Evolutionary conservation across 306 rosid genomes (phyloP).

Genomic region (Spatholobus suberectus): DNA sequence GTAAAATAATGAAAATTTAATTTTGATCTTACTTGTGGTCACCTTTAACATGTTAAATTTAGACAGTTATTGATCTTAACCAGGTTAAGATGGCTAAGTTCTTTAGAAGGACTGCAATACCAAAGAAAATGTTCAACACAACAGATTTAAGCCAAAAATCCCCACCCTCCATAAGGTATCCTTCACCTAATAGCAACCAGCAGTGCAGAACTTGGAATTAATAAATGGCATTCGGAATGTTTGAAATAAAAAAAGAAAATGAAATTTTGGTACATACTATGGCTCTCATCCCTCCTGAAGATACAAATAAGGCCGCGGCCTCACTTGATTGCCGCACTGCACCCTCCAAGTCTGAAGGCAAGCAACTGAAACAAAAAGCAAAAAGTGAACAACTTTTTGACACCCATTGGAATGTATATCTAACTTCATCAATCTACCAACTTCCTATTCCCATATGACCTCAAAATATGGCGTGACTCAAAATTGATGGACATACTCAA

Average conservation of each 20-base stretch:
- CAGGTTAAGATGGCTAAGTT: not conserved
- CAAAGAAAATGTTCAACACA: slow-evolving; percentile 5
- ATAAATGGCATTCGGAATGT: slow-evolving; percentile 4
- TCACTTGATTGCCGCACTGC: slow-evolving; percentile 88
- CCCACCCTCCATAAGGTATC: too few relatives aligned
- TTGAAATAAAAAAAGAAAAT: not conserved
- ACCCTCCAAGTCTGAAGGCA: slow-evolving; percentile 93
- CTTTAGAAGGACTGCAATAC: not conserved
- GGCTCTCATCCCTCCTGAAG: slow-evolving; percentile 96
- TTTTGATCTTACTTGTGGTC: not conserved
- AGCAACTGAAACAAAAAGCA: slow-evolving; percentile 69
- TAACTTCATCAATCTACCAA: not conserved
- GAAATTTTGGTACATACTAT: slow-evolving; percentile 58
- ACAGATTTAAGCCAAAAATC: not conserved
- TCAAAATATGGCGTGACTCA: not conserved
- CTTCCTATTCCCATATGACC: not conserved
- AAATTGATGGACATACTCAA: slow-evolving; percentile 22
- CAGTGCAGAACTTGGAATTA: not conserved
- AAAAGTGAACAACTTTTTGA: slow-evolving; percentile 34
- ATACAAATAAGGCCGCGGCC: slow-evolving; percentile 75
- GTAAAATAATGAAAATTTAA: not conserved
- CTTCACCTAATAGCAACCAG: not conserved
- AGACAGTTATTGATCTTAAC: slow-evolving; percentile 16
- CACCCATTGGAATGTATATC: slow-evolving; percentile 31
- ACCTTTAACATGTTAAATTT: slow-evolving; percentile 16